phyloP scores from a whole-genome alignment of 1,139 yeast species.

The Candida labiduridarum region DNA sequence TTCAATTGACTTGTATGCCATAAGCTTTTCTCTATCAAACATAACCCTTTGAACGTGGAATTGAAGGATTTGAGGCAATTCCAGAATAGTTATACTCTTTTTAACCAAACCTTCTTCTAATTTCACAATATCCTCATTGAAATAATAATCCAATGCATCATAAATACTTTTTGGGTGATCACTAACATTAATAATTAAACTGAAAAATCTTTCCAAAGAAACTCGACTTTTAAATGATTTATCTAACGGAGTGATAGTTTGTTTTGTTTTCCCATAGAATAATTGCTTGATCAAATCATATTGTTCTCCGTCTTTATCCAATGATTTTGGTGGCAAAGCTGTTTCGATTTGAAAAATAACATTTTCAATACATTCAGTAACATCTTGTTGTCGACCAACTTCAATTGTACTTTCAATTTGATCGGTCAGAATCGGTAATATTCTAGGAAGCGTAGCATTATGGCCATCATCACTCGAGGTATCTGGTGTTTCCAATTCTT shows the following conservation, averaged over 20 bases:
- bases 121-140: constrained; percentile 71
- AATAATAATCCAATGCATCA: constrained; percentile 85
- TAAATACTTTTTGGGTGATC: constrained; percentile 88
- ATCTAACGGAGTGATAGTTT: constrained; percentile 41
- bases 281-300: constrained; percentile 73
- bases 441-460: constrained; percentile 15
- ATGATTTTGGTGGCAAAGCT: constrained; percentile 68
- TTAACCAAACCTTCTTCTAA: constrained; percentile 76
- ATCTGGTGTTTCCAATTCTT: constrained; percentile 9
- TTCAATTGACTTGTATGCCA: constrained; percentile 81
- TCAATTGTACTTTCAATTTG: constrained; percentile 75
- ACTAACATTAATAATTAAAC: constrained; percentile 80
- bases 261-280: constrained; percentile 70
- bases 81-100: constrained; percentile 68
- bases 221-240: constrained; percentile 48
- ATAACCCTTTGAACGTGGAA: constrained; percentile 93
- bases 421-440: constrained; percentile 53
- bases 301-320: constrained; percentile 82
- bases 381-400: constrained; percentile 94
- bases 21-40: constrained; percentile 71
- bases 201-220: constrained; percentile 76
- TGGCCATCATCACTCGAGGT: constrained; percentile 8
- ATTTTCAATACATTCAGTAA: constrained; percentile 94
- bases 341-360: constrained; percentile 92
- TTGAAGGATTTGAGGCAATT: constrained; percentile 81